phyloP scores from a whole-genome alignment of 2,329 filamentous ascomycete species.

The Didymella pomorum region DNA sequence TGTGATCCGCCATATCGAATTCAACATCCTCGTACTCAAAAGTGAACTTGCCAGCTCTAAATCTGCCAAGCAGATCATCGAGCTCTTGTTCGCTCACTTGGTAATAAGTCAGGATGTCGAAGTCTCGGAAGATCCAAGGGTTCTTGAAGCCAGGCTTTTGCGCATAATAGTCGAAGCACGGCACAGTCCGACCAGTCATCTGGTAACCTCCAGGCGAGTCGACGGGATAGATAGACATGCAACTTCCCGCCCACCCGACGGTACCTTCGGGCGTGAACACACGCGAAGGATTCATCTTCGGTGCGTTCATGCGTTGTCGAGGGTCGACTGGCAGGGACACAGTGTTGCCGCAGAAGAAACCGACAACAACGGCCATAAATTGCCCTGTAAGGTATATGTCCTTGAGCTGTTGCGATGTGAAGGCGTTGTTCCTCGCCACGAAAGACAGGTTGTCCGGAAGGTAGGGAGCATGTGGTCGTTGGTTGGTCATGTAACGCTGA shows the following conservation, averaged over 20 bases:
- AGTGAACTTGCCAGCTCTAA: constrained; percentile 60
- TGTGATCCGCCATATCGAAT: constrained; percentile 66
- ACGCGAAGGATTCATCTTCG: constrained; percentile 65
- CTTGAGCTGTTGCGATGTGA: constrained; percentile 59
- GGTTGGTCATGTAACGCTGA: constrained; percentile 68
- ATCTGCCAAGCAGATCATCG: constrained; percentile 57
- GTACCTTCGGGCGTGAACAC: constrained; percentile 66
- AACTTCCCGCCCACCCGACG: constrained; percentile 64
- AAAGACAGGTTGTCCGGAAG: constrained; percentile 70
- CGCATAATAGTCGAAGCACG: constrained; percentile 62
- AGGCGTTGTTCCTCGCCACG: constrained; percentile 63
- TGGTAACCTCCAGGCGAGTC: constrained; percentile 66
- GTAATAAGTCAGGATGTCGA: constrained; percentile 65
- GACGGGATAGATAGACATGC: constrained; percentile 64
- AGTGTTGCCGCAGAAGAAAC: constrained; percentile 64
- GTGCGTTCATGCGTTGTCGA: constrained; percentile 61
- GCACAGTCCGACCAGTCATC: constrained; percentile 62
- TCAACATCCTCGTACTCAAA: constrained; percentile 60
- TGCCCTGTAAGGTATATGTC: constrained; percentile 60
- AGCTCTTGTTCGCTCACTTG: constrained; percentile 62
- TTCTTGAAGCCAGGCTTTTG: constrained; percentile 60
- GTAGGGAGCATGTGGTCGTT: constrained; percentile 67
- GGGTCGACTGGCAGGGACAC: constrained; percentile 63
- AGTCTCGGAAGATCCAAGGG: constrained; percentile 66
- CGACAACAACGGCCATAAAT: constrained; percentile 62